Conservation (phyloP, 2,329 filamentous ascomycete species). For the Botrytis byssoidea region DNA sequence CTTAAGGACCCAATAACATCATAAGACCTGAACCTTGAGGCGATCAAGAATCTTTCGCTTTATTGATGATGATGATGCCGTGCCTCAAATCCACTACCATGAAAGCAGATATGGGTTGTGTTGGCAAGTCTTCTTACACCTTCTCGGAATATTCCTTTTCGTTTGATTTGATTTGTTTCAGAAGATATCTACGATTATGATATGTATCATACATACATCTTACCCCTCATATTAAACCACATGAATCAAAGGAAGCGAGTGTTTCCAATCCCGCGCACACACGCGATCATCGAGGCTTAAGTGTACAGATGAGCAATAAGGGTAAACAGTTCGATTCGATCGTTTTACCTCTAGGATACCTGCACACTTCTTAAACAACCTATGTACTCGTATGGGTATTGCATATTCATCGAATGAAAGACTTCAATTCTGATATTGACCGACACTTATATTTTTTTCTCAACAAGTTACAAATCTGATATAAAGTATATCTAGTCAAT, state of each 20-base stretch:
- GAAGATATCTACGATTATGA: not conserved
- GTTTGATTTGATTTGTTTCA: not conserved
- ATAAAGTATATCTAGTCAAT: not conserved
- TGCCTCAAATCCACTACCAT: not conserved
- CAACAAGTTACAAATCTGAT: not conserved
- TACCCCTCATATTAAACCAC: not conserved
- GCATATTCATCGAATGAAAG: not conserved
- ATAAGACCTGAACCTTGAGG: not conserved
- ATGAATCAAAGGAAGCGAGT: not conserved
- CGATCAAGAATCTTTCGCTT: not conserved
- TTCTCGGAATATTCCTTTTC: not conserved
- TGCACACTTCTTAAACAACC: not conserved
- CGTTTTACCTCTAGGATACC: not conserved
- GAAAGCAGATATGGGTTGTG: not conserved
- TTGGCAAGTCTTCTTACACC: not conserved
- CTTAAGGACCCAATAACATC: not conserved
- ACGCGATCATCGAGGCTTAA: constrained; percentile 1
- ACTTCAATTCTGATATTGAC: not conserved
- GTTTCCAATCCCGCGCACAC: constrained; percentile 1
- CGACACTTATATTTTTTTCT: not conserved
- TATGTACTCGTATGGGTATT: not conserved
- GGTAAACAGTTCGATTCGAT: not conserved
- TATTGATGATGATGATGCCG: not conserved
- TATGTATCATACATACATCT: not conserved
- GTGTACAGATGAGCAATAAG: not conserved